Conservation (phyloP, 495 filamentous ascomycete species). For the Penicillium odoratum region DNA sequence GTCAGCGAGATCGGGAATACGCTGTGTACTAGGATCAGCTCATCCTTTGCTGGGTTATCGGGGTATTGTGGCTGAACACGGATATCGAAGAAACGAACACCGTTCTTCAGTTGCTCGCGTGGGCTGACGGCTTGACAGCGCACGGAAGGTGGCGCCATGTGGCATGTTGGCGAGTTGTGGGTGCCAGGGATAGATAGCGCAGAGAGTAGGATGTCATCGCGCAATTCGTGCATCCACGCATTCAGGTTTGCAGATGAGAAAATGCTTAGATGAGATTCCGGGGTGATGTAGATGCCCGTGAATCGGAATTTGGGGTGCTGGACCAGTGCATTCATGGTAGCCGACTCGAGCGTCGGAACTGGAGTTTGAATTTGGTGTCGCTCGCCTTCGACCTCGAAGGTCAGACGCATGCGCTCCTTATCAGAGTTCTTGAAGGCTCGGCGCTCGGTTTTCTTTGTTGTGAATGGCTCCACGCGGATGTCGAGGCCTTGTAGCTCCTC, state of each 20-base stretch:
- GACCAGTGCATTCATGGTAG: conserved; percentile 53
- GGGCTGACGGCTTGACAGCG: conserved; percentile 85
- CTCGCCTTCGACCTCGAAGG: conserved; percentile 61
- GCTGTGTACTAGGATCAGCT: conserved; percentile 70
- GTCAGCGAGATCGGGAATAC: conserved; percentile 74
- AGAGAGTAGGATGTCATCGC: conserved; percentile 67
- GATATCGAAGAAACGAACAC: conserved; percentile 93
- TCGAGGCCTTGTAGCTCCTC: conserved; percentile 49
- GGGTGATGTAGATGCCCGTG: conserved; percentile 70
- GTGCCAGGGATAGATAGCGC: conserved; percentile 91
- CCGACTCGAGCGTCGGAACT: conserved; percentile 53
- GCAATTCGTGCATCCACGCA: conserved; percentile 78
- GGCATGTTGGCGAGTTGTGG: conserved; percentile 86
- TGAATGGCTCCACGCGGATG: conserved; percentile 60
- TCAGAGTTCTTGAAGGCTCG: conserved; percentile 42
- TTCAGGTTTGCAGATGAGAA: conserved; percentile 70
- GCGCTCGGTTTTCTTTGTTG: conserved; percentile 55
- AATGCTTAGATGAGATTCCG: conserved; percentile 67
- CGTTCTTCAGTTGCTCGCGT: conserved; percentile 78
- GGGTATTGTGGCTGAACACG: conserved; percentile 67
- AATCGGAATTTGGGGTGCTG: conserved; percentile 61
- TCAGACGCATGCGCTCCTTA: conserved; percentile 59
- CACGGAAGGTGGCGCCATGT: conserved; percentile 84
- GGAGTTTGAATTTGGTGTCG: conserved; percentile 62
- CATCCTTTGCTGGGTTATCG: conserved; percentile 54